Conservation (phyloP, 257 asterid genomes). For the Nemophila menziesii region DNA sequence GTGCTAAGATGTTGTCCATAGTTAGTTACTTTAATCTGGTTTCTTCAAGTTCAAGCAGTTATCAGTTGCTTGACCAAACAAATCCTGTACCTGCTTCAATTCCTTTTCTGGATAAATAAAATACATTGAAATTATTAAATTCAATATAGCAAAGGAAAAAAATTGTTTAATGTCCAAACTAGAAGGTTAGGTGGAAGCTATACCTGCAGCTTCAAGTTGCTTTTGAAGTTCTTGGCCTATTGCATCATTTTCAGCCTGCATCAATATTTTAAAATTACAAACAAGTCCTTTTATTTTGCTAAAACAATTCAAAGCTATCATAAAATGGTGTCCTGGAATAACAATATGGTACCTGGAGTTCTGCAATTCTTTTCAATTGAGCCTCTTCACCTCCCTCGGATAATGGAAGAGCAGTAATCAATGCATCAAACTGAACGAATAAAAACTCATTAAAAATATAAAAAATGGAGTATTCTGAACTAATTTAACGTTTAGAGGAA, state of each 20-base stretch:
- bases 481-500: too few species aligned
- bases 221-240: constrained; percentile 84
- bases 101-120: constrained; percentile 10
- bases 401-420: constrained; percentile 85
- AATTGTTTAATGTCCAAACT: too few species aligned
- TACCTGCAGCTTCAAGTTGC: constrained; percentile 91
- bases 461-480: background rate
- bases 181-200: constrained; percentile 4
- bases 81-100: constrained; percentile 61
- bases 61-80: constrained; percentile 67
- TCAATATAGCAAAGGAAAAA: background rate
- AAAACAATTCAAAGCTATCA: constrained; percentile 1
- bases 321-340: too few species aligned
- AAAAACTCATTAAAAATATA: background rate
- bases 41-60: constrained; percentile 81
- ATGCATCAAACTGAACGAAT: constrained; percentile 55
- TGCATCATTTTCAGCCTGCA: constrained; percentile 80
- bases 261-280: background rate
- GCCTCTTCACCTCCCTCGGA: constrained; percentile 91
- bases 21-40: constrained; percentile 32
- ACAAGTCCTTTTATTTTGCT: background rate
- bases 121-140: background rate
- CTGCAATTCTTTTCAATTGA: constrained; percentile 65
- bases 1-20: background rate
- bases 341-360: constrained; percentile 52